Base-by-base conservation (phyloP, 805 yeast species). In the Wickerhamomyces alni region DNA sequence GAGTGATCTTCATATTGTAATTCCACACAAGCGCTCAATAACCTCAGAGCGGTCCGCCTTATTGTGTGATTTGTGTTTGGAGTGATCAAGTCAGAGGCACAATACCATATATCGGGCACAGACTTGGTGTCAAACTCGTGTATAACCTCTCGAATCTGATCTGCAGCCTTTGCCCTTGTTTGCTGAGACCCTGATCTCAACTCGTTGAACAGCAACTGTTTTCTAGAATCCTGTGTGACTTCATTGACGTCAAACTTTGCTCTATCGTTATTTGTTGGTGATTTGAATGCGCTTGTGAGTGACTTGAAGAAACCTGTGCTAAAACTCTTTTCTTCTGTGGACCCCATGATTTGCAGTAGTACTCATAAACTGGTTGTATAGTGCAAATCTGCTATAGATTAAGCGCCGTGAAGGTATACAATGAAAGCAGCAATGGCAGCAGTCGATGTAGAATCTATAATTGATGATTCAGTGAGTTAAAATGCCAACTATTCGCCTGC, bases 71-170 rank as follows among this genome's bases (percentile, higher is more conserved):
- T 57, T 25, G 51, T 55, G 3, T 57, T 54, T 0, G 62, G 54
- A 7, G 63, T 63, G 37, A 84, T 67, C 55, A 81, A 59, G 37
- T 70, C 75, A 43, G 74, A 64, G 0, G 82, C 80, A 37, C 78
- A 61, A 55, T 80, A 77, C 96, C 96, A 87, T 2, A 86, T 67
- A 45, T 83, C 88, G 0, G 86, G 79, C 4, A 85, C 68, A 3
- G 82, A 72, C 0, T 80, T 67, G 3, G 78, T 69, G 3, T 80
- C 65, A 36, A 69, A 70, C 35, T 69, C 72, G 17, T 70, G 70
- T 2, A 86, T 58, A 3, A 76, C 65, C 2, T 68, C 68, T 7
- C 73, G 61, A 31, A 87, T 58, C 17, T 69, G 58, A 2, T 63
- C 65, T 0, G 84, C 78, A 0, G 83, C 78, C 2, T 70, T 63